These are phyloP conservation scores for Trametes pubescens DNA, from an alignment of 1,284 basidiomycete species.

Conservation along the genomic window DNA sequence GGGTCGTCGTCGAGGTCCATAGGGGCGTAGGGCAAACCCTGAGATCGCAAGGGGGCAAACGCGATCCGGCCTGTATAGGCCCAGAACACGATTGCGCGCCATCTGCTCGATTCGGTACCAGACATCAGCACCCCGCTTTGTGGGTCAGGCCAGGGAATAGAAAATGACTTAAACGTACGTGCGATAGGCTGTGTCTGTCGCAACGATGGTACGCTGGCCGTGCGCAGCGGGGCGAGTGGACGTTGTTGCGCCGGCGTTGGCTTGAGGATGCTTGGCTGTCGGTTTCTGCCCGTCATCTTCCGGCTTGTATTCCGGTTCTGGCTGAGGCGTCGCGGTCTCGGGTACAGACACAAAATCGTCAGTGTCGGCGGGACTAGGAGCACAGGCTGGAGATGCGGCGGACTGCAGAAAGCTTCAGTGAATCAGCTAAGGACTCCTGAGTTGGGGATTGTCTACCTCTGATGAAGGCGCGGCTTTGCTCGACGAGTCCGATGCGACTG, in stretches of 20 bases:
- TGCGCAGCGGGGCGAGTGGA: neutral
- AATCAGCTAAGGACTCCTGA: no score
- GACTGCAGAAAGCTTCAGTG: neutral
- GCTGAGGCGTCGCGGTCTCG: neutral
- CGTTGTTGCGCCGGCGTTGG: neutral
- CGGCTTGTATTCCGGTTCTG: neutral
- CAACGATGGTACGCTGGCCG: constrained; percentile 15
- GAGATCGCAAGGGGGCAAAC: constrained; percentile 35
- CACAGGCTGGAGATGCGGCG: neutral
- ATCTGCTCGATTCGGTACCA: constrained; percentile 20
- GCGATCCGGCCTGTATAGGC: constrained; percentile 32
- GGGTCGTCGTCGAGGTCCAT: constrained; percentile 8
- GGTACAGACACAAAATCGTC: neutral
- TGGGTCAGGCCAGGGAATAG: neutral
- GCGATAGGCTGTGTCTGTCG: constrained; percentile 28
- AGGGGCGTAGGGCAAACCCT: constrained; percentile 8
- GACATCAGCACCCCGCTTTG: neutral
- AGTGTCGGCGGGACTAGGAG: neutral
- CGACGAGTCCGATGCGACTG: no score
- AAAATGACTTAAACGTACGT: constrained; percentile 26
- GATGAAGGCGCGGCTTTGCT: no score
- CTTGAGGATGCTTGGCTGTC: neutral
- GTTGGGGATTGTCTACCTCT: no score
- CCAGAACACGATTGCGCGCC: constrained; percentile 34
- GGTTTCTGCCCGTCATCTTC: neutral